phyloP scores from a whole-genome alignment of 2,329 filamentous ascomycete genomes.

The Aspergillus quadrilineatus region DNA sequence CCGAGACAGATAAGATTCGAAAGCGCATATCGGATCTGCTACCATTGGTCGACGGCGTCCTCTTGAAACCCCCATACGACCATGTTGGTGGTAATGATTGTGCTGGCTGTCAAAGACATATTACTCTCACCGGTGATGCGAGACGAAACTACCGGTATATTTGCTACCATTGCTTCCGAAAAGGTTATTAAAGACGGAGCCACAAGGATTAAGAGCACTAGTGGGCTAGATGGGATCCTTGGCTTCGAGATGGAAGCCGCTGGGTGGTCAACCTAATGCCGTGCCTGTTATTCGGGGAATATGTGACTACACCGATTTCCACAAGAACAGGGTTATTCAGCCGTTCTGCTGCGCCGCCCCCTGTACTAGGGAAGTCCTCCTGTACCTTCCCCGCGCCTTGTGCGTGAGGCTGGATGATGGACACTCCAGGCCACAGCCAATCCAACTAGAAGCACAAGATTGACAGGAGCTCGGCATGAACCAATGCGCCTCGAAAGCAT shows the following conservation, averaged over 20 bases:
- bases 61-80: neutral
- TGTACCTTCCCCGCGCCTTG: neutral
- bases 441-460: no score
- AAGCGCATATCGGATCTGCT: no score
- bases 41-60: neutral
- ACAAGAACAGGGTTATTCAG: constrained; percentile 18
- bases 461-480: no score
- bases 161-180: constrained; percentile 4
- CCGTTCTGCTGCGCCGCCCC: constrained; percentile 12
- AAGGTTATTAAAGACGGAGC: constrained; percentile 4
- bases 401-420: no score
- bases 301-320: constrained; percentile 22
- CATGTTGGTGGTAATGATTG: neutral
- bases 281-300: constrained; percentile 21
- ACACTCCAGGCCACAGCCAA: no score
- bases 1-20: neutral
- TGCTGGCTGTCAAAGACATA: neutral
- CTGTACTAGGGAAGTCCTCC: constrained; percentile 9
- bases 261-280: constrained; percentile 14
- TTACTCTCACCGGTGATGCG: neutral
- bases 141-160: neutral
- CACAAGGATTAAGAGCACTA: neutral
- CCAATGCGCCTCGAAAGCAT: no score
- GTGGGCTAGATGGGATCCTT: neutral
- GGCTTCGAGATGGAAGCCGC: constrained; percentile 19